Evolutionary conservation across 2,329 filamentous ascomycete genomes (phyloP), one percentile per base, ranked within the genome.

Genomic region (Alternaria consortialis): DNA sequence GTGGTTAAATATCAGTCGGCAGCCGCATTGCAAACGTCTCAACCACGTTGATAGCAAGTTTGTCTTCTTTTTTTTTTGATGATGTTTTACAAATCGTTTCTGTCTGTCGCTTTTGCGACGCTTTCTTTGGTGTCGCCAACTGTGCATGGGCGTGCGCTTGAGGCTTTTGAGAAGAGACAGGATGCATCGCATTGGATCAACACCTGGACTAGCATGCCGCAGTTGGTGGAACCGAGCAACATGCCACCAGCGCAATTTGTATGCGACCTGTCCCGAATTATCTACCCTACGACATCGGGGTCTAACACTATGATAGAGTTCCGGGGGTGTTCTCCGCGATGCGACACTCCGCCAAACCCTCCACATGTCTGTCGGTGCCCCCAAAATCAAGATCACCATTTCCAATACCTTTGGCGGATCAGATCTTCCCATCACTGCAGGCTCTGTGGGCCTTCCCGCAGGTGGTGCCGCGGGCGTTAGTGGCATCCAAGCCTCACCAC

Each of bases 291-390:
- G 2, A 20, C 20, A 20, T 20, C 20, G 2, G 20, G 2, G 20
- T 2, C 40, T 46, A 29, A 54, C 20, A 17, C 17, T 11, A 7
- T 42, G 1, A 1, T 63, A 87, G 85, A 87, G 87, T 72, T 82
- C 81, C 1, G 79, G 80, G 5, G 72, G 80, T n/a, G 83, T 87
- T 1, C 89, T 90, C 70, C 77, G 79, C 40, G 85, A 90, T 68
- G 84, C 87, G 1, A 90, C 89, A 0, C 83, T 91, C 62, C 87
- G 88, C 4, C 89, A 91, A 74, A 91, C 88, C 0, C 73, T 90
- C 11, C 85, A 88, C 64, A 80, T 88, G 65, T 86, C 87, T 5
- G 81, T 88, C 4, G 83, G 82, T 1, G 83, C 85, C 2, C 79
- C 83, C 1, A 82, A 85, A n/a, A 83, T 91, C 64, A 86, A 89